Evolutionary conservation across 306 rosid genomes (phyloP), one percentile per base, ranked within the genome.

Genomic region (Abrus pulchellus): DNA sequence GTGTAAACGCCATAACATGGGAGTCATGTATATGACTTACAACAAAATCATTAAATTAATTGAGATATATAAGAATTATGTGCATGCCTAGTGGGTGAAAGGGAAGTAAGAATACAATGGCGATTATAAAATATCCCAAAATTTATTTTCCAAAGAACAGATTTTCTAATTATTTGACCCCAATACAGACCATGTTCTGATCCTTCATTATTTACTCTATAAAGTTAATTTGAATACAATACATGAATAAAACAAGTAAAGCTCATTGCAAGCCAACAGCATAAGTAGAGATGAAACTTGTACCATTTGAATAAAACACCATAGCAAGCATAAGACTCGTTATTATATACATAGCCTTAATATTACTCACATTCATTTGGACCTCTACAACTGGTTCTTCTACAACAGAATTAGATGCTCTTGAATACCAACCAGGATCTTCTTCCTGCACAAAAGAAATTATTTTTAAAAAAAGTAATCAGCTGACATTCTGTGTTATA

Each of bases 391-490:
- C 87, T 81, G 98, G 93, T 81, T 94, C 98, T 81, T 94, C 98
- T 44, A 87, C 74, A 82, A 87, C 85, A 86, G 91, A 90, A 83
- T 84, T 85, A 67, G 97, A 92, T 64, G 88, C 92, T 89, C 97
- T 92, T 76, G 98, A 94, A 85, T 94, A 92, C 98, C 98, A 92
- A 77, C 97, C 91, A 61, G 98, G 98, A 78, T 92, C 96, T 86
- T 94, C 97, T 89, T 94, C 98, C 98, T 94, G 76, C 66, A 61
- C 82, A 85, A 68, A 78, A 57, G 36, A 53, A 78, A 67, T 49
- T 34, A 69, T 36, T 2, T 2, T 2, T 43, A 36, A 67, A 11
- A 6, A 76, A 9, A 57, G 12, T 10, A 73, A 77, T 87, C 62
- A 85, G 85, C 49, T 52, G 49, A 75, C 75, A 71, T 73, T 74